Conservation (phyloP, 2,329 filamentous ascomycete genomes). For the Cercospora brassicicola region DNA sequence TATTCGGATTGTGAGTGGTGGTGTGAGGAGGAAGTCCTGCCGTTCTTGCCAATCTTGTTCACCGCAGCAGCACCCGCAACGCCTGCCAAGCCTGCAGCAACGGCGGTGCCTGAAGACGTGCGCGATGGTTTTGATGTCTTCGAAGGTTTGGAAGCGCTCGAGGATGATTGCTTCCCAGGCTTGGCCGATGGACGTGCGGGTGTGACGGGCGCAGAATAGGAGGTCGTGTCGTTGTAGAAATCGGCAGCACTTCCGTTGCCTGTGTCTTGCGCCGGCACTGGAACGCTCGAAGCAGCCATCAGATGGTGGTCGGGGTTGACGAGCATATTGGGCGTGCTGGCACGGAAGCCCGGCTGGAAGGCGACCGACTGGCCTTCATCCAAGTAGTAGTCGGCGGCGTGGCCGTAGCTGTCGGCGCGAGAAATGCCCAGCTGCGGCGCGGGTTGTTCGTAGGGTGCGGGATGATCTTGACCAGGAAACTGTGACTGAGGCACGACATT, state of each 20-base stretch:
- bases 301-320: conserved; percentile 59
- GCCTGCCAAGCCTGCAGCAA: conserved; percentile 40
- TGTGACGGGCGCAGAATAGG: conserved; percentile 22
- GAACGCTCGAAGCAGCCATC: conserved; percentile 52
- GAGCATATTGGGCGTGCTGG: conserved; percentile 54
- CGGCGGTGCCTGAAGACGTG: conserved; percentile 40
- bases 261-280: conserved; percentile 60
- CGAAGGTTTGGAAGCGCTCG: conserved; percentile 25
- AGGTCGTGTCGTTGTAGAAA: conserved; percentile 49
- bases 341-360: conserved; percentile 60
- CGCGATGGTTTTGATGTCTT: conserved; percentile 31
- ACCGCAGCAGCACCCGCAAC: conserved; percentile 47
- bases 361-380: conserved; percentile 62
- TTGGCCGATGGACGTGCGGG: conserved; percentile 37
- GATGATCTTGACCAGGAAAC: conserved; percentile 60
- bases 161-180: conserved; percentile 33
- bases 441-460: conserved; percentile 35
- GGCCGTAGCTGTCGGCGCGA: conserved; percentile 49
- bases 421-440: conserved; percentile 26
- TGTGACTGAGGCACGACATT: conserved; percentile 42
- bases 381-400: conserved; percentile 62
- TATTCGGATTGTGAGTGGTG: conserved; percentile 17
- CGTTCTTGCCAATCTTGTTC: conserved; percentile 15
- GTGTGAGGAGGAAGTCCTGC: conserved; percentile 20
- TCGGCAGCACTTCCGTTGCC: conserved; percentile 60